These are phyloP conservation scores for Malus sylvestris DNA, from an alignment of 306 rosid species.

Conservation along the genomic window DNA sequence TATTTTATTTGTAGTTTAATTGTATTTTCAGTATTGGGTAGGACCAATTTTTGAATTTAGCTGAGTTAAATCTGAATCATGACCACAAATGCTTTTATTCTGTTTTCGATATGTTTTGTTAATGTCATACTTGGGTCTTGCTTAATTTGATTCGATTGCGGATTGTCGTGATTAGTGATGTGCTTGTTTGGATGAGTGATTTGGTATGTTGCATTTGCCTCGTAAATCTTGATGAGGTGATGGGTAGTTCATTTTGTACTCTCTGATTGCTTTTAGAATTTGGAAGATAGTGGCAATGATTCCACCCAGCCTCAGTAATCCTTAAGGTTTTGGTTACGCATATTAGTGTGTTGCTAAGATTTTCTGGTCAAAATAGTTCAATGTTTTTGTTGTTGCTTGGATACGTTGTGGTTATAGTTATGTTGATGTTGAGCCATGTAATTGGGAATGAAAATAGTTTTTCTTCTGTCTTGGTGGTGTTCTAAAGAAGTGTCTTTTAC, in stretches of 20 bases:
- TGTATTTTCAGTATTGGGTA: conserved; percentile 1
- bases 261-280: neutral
- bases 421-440: neutral
- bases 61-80: neutral
- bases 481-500: neutral
- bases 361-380: neutral
- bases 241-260: neutral
- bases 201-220: neutral
- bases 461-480: neutral
- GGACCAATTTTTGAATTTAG: neutral
- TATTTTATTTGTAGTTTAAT: neutral
- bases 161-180: neutral
- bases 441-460: neutral
- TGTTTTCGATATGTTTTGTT: neutral
- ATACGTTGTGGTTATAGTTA: neutral
- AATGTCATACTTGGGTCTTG: neutral
- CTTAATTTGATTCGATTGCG: neutral
- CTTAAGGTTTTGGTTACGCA: neutral
- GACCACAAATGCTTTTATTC: no score
- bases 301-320: neutral
- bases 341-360: neutral
- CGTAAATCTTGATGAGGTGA: neutral
- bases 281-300: neutral
- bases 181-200: neutral
- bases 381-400: neutral